phyloP scores from a whole-genome alignment of 805 yeast species.

The Martiniozyma abietophila region DNA sequence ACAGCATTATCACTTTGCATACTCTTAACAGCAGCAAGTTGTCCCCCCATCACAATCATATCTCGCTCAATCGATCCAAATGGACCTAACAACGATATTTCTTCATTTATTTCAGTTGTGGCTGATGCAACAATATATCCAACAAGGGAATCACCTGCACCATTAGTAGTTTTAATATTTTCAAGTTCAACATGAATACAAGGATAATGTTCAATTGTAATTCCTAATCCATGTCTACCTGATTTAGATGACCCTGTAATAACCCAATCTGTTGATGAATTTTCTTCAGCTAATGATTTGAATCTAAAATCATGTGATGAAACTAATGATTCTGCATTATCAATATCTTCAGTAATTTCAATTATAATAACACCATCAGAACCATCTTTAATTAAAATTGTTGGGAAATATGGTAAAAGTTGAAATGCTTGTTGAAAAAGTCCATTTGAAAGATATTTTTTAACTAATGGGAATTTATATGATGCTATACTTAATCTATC shows the following conservation, averaged over 20 bases:
- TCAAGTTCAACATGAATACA: constrained; percentile 24
- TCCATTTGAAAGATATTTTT: constrained; percentile 31
- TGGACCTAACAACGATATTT: constrained; percentile 8
- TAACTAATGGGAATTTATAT: constrained; percentile 18
- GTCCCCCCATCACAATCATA: constrained; percentile 17
- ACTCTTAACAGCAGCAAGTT: constrained; percentile 17
- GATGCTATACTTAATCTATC: constrained; percentile 33
- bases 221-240: constrained; percentile 33
- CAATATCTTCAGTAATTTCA: constrained; percentile 25
- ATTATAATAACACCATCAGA: constrained; percentile 45
- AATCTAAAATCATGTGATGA: too few relatives aligned
- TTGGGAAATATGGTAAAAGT: constrained; percentile 66
- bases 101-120: constrained; percentile 19
- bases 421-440: constrained; percentile 59
- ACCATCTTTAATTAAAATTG: constrained; percentile 60
- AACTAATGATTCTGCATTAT: constrained; percentile 17
- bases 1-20: too few relatives aligned
- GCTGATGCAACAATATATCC: constrained; percentile 48
- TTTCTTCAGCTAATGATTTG: constrained; percentile 5
- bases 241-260: constrained; percentile 11
- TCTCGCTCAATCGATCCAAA: constrained; percentile 14
- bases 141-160: constrained; percentile 79
- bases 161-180: constrained; percentile 59
- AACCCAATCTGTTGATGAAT: constrained; percentile 11
- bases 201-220: constrained; percentile 55